These are phyloP conservation scores for Solanum appendiculatum DNA, from an alignment of 257 asterid genomes.

Conservation along the genomic window DNA sequence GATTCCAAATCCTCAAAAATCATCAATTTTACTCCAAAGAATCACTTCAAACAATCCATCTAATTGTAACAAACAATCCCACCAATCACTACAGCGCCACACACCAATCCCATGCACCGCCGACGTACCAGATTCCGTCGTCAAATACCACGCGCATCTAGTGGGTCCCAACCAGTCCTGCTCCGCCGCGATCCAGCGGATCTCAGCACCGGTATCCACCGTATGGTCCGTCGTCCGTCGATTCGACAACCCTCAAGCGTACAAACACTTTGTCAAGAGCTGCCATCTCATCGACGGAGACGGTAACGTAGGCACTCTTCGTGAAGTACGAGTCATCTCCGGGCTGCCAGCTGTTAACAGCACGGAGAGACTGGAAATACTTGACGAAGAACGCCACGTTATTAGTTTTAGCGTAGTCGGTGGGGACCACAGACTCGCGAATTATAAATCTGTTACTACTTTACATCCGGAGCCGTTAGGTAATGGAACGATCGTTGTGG, in stretches of 20 bases:
- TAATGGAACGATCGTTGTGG: neutral
- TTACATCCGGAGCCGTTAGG: neutral
- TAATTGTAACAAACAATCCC: neutral
- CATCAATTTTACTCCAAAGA: slow-evolving; percentile 11
- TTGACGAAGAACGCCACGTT: slow-evolving; percentile 2
- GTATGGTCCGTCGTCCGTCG: slow-evolving; percentile 11
- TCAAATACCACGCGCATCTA: neutral
- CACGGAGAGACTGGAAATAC: slow-evolving; percentile 4
- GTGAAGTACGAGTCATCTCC: slow-evolving; percentile 2
- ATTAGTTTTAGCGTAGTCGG: slow-evolving; percentile 10
- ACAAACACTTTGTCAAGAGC: slow-evolving; percentile 6
- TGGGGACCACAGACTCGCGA: slow-evolving; percentile 6
- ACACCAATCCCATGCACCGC: neutral
- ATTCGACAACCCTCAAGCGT: slow-evolving; percentile 8
- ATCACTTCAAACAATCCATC: neutral
- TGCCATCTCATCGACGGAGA: slow-evolving; percentile 1
- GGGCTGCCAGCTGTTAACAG: slow-evolving; percentile 8
- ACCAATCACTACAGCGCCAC: neutral
- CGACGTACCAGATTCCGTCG: neutral
- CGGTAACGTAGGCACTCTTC: slow-evolving; percentile 1
- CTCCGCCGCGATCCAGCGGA: slow-evolving; percentile 4
- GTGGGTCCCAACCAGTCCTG: slow-evolving; percentile 7
- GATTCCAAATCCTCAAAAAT: neutral
- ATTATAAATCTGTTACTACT: neutral
- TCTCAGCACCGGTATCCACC: slow-evolving; percentile 2